Evolutionary conservation across 768 basidiomycete genomes (phyloP), one percentile per base, ranked within the genome.

Genomic region (Mycena galericulata): DNA sequence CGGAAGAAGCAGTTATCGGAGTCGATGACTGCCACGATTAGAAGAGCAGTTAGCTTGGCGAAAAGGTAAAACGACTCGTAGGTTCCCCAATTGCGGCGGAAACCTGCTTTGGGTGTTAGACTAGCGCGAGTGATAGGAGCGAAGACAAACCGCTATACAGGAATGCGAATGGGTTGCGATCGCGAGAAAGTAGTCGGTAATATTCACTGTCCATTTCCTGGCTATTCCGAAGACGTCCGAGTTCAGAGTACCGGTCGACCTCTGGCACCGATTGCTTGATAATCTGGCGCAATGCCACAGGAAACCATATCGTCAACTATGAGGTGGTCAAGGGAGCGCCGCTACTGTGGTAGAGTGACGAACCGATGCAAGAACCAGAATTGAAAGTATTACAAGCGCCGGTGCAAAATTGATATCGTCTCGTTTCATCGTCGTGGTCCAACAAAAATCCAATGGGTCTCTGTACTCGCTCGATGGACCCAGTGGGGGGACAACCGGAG

Each of bases 1-100:
- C 90, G 89, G 74, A 95, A 92, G 6, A 91, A 75, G 75, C 93
- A 95, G 75, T 93, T 95, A 74, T 92, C 81, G 22, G 88, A 84
- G 77, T 90, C 86, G 67, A 94, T 83, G 57, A 93, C 77, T 7
- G 92, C 89, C 43, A 91, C 83, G 24, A 91, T 84, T 29, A 92
- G 77, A 8, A 94, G 81, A 18, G 89, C 87, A 71, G 86, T 85
- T 49, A 94, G 85, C 76, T 94, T 95, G 22, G 90, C 88, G 67
- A 88, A 83, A n/a, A 93, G 84, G 72, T 88, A 91, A 17, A 82
- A 84, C 1, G 90, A 85, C 73, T 90, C 84, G 73, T 90, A 91
- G 4, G 88, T 85, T 2, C 84, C 90, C 90, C 91, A 93, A 12
- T 83, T 84, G 4, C 90, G 84, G 8, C 93, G 89, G 73, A 89